phyloP scores from a whole-genome alignment of 2,329 filamentous ascomycete species.

The Verticillium alfalfae region DNA sequence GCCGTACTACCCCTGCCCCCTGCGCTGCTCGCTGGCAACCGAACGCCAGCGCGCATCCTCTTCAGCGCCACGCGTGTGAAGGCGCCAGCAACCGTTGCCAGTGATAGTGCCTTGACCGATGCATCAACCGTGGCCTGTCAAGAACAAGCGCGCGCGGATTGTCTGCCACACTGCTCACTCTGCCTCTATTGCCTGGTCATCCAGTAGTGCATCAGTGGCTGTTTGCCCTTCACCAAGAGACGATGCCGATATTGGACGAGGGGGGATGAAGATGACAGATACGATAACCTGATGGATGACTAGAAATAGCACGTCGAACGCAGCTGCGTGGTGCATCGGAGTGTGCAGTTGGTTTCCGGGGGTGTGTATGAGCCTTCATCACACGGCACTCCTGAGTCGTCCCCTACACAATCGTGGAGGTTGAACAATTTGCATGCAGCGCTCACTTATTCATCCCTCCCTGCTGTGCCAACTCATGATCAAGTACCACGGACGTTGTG shows the following conservation, averaged over 20 bases:
- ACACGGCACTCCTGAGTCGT: background rate
- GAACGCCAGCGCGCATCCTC: background rate
- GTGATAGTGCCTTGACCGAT: background rate
- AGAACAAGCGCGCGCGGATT: background rate
- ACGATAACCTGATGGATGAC: background rate
- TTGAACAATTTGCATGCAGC: background rate
- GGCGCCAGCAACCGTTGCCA: slow-evolving; percentile 2
- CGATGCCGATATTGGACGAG: no score
- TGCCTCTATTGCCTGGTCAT: background rate
- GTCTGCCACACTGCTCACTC: background rate
- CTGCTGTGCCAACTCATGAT: background rate
- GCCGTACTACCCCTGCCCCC: background rate
- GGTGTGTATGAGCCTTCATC: background rate
- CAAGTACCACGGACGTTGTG: slow-evolving; percentile 6
- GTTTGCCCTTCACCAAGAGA: background rate
- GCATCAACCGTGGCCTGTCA: background rate
- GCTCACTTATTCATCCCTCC: background rate
- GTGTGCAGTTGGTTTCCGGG: background rate
- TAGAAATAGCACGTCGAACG: background rate
- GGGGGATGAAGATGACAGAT: background rate
- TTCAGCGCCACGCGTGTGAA: slow-evolving; percentile 13
- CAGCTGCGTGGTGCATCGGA: background rate
- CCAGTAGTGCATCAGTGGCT: background rate
- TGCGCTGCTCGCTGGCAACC: background rate
- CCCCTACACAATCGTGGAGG: background rate